A percentile compares a stretch with the other conserved stretches of the same genome.
Evolutionary conservation across 2,329 filamentous ascomycete genomes (phyloP).

Genomic region (Calonectria montana): DNA sequence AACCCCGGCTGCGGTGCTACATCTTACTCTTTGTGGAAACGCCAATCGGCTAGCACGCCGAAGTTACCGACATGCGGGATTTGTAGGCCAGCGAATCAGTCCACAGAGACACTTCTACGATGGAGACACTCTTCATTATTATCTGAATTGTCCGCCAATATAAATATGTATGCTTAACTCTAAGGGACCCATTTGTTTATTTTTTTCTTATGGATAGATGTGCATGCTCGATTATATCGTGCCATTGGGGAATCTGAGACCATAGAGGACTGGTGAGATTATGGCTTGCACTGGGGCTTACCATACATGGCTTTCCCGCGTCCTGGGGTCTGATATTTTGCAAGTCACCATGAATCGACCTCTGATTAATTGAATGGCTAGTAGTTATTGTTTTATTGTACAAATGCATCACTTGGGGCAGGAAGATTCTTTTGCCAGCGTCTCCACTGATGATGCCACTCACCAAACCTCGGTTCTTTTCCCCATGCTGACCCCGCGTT

Average conservation of each 20-base stretch:
- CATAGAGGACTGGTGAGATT: neutral
- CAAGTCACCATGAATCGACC: neutral
- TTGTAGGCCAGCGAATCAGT: neutral
- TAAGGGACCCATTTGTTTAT: too few species aligned
- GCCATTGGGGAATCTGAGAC: neutral
- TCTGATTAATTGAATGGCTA: neutral
- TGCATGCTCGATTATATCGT: too few species aligned
- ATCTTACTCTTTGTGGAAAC: neutral
- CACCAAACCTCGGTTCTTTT: neutral
- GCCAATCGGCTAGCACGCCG: neutral
- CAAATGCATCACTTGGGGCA: neutral
- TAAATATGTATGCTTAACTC: neutral
- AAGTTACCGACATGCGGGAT: neutral
- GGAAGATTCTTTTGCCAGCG: neutral
- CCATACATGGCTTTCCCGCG: neutral
- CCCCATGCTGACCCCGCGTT: constrained; percentile 5
- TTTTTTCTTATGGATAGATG: too few species aligned
- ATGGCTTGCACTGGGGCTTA: neutral
- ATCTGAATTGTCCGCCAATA: neutral
- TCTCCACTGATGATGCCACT: neutral
- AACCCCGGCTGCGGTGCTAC: neutral
- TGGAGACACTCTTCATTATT: neutral
- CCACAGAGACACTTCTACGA: neutral
- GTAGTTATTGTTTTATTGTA: neutral
- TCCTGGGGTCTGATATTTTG: neutral